Conservation (phyloP, 2,329 filamentous ascomycete species). For the Nigrograna mackinnonii region DNA sequence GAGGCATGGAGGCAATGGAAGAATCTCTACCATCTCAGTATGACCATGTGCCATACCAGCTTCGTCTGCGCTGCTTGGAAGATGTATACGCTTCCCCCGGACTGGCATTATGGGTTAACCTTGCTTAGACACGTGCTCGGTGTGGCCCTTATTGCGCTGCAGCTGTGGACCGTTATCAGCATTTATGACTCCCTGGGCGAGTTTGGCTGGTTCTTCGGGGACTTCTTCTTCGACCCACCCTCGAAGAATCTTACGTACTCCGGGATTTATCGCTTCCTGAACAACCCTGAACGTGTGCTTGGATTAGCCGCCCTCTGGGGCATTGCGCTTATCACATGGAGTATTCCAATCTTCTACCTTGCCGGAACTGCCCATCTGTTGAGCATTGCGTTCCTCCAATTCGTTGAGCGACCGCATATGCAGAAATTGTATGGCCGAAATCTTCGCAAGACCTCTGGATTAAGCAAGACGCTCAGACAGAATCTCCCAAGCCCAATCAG, state of each 20-base stretch:
- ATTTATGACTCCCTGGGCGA: conserved; percentile 96
- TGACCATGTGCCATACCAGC: conserved; percentile 84
- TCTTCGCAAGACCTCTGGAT: conserved; percentile 82
- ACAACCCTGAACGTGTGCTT: conserved; percentile 94
- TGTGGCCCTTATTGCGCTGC: conserved; percentile 76
- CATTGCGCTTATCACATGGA: conserved; percentile 90
- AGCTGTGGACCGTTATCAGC: conserved; percentile 89
- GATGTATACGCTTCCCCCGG: conserved; percentile 84
- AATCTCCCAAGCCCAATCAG: conserved; percentile 83
- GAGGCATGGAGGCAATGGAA: conserved; percentile 99
- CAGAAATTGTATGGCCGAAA: conserved; percentile 91
- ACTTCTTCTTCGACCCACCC: conserved; percentile 94
- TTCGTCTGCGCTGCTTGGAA: conserved; percentile 95
- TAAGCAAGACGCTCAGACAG: conserved; percentile 88
- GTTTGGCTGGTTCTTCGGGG: conserved; percentile 98
- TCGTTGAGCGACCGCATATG: conserved; percentile 96
- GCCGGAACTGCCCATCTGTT: conserved; percentile 84
- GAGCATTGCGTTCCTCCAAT: conserved; percentile 84
- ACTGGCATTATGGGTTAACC: conserved; percentile 86
- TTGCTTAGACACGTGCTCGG: conserved; percentile 88
- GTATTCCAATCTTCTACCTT: conserved; percentile 80
- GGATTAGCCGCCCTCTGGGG: conserved; percentile 96
- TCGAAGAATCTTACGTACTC: conserved; percentile 86
- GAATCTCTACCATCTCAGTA: conserved; percentile 89
- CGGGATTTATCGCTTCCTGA: conserved; percentile 96